Evolutionary conservation across 306 rosid genomes (phyloP), one percentile per base, ranked within the genome.

Genomic region (Fagus sylvatica): DNA sequence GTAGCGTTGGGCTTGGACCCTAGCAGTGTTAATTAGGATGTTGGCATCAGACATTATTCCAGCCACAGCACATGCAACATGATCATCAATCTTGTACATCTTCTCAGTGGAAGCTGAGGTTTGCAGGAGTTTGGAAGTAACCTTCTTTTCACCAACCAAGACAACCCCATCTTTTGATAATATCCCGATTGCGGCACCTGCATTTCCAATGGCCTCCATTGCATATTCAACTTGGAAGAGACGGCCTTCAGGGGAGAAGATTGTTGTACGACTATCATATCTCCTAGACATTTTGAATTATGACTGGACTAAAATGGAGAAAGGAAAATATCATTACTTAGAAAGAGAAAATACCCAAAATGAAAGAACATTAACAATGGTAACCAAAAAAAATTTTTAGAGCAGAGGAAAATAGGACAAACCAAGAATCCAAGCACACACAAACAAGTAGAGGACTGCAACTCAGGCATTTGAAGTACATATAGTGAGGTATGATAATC

Each of bases 201-300:
- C 83, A 70, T 84, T 84, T 60, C 87, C 87, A 73, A 80, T 84
- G 66, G 87, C 87, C 71, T 77, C 85, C 80, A 77, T 77, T 12
- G 82, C 87, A 37, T 84, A 84, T 74, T 77, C 87, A 66, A 84
- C 85, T 78, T 84, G 87, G 78, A 80, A 84, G 39, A 73, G 85
- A 80, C 72, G 84, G 34, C 82, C 87, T 67, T 84, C 87, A 40
- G 84, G 87, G 72, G 84, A 84, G 79, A 84, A 84, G 81, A 84
- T 80, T 7, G 85, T 84, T 53, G 88, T 80, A 6, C 83, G 82
- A 61, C 88, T 80, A 74, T 84, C 86, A 70, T 83, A 83, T 73
- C 83, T 75, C n/a, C 84, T 15, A 4, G 87, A 84, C 87, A 84
- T 84, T 43, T 79, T 80, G 34, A 41, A 53, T 11, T 60, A 61